These are phyloP conservation scores for Saccharomycopsis sp. DNA, from an alignment of 805 yeast genomes.

Conservation along the genomic window DNA sequence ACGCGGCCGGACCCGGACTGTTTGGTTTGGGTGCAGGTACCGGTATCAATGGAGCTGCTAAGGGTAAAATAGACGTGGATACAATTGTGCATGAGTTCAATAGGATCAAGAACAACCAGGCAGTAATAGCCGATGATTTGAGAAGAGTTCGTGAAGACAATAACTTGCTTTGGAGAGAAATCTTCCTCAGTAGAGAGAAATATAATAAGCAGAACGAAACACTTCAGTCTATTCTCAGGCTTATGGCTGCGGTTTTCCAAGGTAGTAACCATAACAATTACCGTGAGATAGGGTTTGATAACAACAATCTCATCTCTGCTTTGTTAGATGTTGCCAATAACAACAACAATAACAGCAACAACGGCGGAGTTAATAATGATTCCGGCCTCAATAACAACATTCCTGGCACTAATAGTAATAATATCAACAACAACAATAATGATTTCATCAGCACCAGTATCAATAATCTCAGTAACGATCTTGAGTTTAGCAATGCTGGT, in stretches of 20 bases:
- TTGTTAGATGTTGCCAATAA: conserved; percentile 10
- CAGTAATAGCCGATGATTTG: conserved; percentile 77
- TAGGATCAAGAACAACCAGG: conserved; percentile 67
- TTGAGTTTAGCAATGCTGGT: not conserved
- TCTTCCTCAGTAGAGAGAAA: conserved; percentile 73
- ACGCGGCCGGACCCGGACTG: conserved; percentile 9
- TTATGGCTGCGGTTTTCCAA: conserved; percentile 61
- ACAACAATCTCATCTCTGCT: conserved; percentile 9
- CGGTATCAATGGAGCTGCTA: conserved; percentile 11
- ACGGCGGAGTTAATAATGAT: not conserved
- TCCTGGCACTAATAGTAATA: not conserved
- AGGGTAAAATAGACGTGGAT: conserved; percentile 36
- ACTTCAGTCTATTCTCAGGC: conserved; percentile 78
- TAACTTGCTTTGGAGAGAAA: conserved; percentile 87
- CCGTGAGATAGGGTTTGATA: conserved; percentile 16
- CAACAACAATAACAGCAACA: conserved; percentile 1
- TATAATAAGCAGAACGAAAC: conserved; percentile 83
- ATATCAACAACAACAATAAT: not conserved
- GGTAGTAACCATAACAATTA: conserved; percentile 8
- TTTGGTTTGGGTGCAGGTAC: not conserved
- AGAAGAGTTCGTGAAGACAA: conserved; percentile 80
- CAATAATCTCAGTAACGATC: not conserved
- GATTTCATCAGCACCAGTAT: not conserved
- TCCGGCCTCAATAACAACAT: not conserved
- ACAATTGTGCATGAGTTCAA: conserved; percentile 66